These are phyloP conservation scores for Heteromeles arbutifolia DNA, from an alignment of 306 rosid species.

Conservation along the genomic window DNA sequence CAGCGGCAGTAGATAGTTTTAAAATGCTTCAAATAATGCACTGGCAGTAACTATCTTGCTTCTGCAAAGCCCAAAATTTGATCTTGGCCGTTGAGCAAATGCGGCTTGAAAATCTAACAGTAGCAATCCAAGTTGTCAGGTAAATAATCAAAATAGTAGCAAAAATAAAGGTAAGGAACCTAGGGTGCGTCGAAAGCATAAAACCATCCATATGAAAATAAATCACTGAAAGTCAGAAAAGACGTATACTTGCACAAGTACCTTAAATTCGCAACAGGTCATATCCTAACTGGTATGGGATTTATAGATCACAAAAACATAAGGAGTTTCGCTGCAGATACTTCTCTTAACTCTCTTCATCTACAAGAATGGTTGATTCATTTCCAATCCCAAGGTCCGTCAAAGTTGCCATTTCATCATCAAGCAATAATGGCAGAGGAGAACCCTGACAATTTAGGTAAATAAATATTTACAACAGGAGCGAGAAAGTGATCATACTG, in stretches of 20 bases:
- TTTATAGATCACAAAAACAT: background rate
- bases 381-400: conserved; percentile 67
- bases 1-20: background rate
- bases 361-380: conserved; percentile 63
- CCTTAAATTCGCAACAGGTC: background rate
- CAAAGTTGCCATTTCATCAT: conserved; percentile 65
- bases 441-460: conserved; percentile 51
- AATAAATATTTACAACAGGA: background rate
- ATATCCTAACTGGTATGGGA: too few relatives aligned
- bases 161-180: background rate
- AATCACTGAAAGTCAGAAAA: background rate
- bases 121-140: background rate
- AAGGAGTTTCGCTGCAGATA: background rate
- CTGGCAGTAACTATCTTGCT: background rate
- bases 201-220: background rate
- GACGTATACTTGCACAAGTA: background rate
- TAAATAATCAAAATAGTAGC: background rate
- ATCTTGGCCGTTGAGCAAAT: background rate
- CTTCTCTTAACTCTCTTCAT: conserved; percentile 55
- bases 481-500: background rate
- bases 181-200: background rate
- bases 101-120: background rate
- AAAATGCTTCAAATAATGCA: background rate
- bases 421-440: conserved; percentile 69
- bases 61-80: background rate